Evolutionary conservation across 495 filamentous ascomycete species (phyloP), one percentile per base, ranked within the genome.

Genomic region (Parathielavia appendiculata): DNA sequence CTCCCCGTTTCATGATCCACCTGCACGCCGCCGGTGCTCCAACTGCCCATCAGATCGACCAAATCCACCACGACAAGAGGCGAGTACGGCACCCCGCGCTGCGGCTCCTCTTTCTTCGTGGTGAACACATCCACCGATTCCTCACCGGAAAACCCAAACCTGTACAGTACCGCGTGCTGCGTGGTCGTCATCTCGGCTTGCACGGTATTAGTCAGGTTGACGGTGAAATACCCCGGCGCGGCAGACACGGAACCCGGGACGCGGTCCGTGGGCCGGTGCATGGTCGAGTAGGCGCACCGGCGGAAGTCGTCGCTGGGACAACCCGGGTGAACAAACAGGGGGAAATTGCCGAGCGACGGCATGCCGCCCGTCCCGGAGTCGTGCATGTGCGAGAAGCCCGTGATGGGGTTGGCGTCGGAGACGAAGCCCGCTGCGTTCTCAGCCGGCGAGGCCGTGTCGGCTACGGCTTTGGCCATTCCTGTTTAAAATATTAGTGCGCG

Each of bases 281-380:
- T 63, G 34, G 74, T 73, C 9, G 79, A 74, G 71, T 79, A 91
- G 35, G 75, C 70, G 67, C 88, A 91, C 35, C 80, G 73, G 43
- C 80, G 68, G 58, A 83, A 73, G 57, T 86, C 77, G 58, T 89
- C 83, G 17, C 79, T 77, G 0, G 82, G 78, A 56, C 88, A 92
- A 26, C 81, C 74, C 9, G 83, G 77, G 40, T 87, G 83, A 1
- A 83, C 76, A 59, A 91, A 91, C 0, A 91, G 73, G 0, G 87
- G 86, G 62, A 91, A 91, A 66, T 90, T 89, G 26, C 88, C 88
- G 60, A 92, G 65, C 2, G 85, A 88, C 11, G 85, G 58, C 79
- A 87, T 43, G 79, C 76, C 75, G 60, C 63, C 62, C n/a, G 67
- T 64, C 17, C 71, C 87, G 32, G 82, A 86, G 64, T 90, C 87